phyloP scores from a whole-genome alignment of 768 basidiomycete species.

The Megacollybia marginata region DNA sequence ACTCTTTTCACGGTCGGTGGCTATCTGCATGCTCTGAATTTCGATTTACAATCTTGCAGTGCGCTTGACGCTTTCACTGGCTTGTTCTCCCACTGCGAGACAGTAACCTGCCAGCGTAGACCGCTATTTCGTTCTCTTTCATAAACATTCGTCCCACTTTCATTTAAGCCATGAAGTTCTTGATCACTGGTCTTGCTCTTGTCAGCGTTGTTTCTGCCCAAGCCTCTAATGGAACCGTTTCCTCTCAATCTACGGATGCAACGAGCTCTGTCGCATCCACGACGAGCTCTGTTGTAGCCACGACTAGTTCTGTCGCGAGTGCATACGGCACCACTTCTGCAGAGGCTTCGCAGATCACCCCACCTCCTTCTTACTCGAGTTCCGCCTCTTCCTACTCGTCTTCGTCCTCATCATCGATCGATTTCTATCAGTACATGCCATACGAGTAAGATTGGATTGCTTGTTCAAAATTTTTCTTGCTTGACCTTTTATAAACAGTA shows the following conservation, averaged over 20 bases:
- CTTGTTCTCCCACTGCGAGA: conserved; percentile 49
- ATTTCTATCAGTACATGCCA: conserved; percentile 44
- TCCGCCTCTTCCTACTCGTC: conserved; percentile 24
- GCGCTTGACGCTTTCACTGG: conserved; percentile 40
- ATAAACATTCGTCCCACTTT: conserved; percentile 31
- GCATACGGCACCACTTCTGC: conserved; percentile 24
- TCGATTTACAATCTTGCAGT: conserved; percentile 14
- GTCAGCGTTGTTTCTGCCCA: conserved; percentile 52
- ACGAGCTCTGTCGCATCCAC: conserved; percentile 20
- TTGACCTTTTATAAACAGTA: conserved; percentile 14
- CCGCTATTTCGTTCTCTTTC: conserved; percentile 42
- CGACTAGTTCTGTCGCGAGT: conserved; percentile 13
- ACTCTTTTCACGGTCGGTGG: conserved; percentile 36
- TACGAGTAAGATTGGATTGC: conserved; percentile 21
- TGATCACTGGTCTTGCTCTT: conserved; percentile 52
- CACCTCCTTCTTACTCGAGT: conserved; percentile 25
- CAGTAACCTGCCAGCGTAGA: conserved; percentile 67
- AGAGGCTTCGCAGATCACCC: conserved; percentile 18
- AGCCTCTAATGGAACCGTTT: conserved; percentile 32
- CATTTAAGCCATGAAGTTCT: conserved; percentile 55
- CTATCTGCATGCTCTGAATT: not conserved
- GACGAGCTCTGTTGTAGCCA: conserved; percentile 20
- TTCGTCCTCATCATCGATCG: conserved; percentile 26
- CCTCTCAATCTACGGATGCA: not conserved
- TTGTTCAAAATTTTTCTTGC: no score